These are phyloP conservation scores for Coemansia sp. DNA, from an alignment of 192 early-diverging fungal genomes.

Conservation along the genomic window DNA sequence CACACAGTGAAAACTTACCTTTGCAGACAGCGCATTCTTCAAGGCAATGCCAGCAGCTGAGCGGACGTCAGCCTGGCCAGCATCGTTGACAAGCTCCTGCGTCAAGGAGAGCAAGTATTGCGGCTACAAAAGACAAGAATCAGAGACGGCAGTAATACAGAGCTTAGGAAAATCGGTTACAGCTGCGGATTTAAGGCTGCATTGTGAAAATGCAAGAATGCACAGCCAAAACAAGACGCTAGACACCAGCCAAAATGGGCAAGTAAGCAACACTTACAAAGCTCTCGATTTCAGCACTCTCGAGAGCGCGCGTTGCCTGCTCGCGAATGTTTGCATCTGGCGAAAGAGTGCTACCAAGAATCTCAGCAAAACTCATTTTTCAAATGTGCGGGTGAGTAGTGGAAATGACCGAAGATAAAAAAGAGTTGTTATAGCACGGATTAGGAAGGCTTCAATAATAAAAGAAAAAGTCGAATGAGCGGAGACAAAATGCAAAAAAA, in stretches of 20 bases:
- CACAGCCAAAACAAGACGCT: neutral
- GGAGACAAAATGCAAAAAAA: conserved; percentile 1
- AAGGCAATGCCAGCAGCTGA: conserved; percentile 86
- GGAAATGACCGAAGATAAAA: conserved; percentile 8
- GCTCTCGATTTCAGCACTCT: conserved; percentile 73
- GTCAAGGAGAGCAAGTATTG: conserved; percentile 71
- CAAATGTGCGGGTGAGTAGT: conserved; percentile 1
- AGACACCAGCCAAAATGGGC: neutral
- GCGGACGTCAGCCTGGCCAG: conserved; percentile 66
- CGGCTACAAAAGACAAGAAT: conserved; percentile 51
- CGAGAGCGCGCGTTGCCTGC: conserved; percentile 78
- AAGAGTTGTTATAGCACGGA: conserved; percentile 12
- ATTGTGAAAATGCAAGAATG: conserved; percentile 25
- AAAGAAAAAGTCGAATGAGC: neutral
- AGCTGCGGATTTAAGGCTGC: conserved; percentile 8
- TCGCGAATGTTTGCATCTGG: conserved; percentile 81
- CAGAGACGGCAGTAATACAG: conserved; percentile 16
- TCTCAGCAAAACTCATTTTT: conserved; percentile 71
- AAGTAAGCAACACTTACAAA: conserved; percentile 71
- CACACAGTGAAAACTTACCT: neutral
- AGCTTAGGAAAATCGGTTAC: conserved; percentile 2
- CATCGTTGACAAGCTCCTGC: conserved; percentile 85
- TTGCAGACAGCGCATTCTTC: conserved; percentile 85
- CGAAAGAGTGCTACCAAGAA: conserved; percentile 80
- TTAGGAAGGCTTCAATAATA: neutral